Conservation (phyloP, 768 basidiomycete genomes). For the Pholiota conissans region DNA sequence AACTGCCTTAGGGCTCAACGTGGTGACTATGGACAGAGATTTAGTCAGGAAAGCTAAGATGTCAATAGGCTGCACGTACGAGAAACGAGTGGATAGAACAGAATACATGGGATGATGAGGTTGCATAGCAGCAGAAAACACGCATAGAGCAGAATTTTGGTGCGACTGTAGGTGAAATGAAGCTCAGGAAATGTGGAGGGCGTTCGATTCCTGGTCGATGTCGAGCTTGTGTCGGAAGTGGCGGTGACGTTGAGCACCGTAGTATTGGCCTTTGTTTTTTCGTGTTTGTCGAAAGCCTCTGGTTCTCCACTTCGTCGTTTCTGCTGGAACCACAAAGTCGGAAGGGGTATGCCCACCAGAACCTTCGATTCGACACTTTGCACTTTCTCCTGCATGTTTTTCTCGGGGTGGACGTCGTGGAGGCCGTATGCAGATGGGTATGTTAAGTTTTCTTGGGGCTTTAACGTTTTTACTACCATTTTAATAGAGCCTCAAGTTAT, state of each 20-base stretch:
- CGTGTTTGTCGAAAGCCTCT: constrained; percentile 8
- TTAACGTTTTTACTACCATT: not conserved
- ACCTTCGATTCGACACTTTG: not conserved
- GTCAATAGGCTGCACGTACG: constrained; percentile 15
- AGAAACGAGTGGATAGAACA: constrained; percentile 27
- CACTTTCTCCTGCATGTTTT: not conserved
- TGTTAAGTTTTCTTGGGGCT: not conserved
- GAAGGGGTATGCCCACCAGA: not conserved
- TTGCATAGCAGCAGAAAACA: constrained; percentile 28
- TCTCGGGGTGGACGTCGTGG: not conserved
- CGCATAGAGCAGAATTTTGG: constrained; percentile 22
- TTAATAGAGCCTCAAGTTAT: not conserved
- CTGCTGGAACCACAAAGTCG: not conserved
- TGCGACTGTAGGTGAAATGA: constrained; percentile 20
- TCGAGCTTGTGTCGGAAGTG: constrained; percentile 1
- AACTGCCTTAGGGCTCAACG: constrained; percentile 21
- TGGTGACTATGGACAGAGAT: constrained; percentile 16
- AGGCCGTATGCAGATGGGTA: not conserved
- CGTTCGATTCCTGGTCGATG: not conserved
- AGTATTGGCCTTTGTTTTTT: constrained; percentile 10
- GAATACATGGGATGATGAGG: constrained; percentile 25
- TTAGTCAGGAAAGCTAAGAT: no score
- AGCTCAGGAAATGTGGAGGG: constrained; percentile 14
- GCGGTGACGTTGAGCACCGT: not conserved
- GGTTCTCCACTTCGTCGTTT: not conserved